Evolutionary conservation across 179 eudicot species (phyloP).

Genomic region (Camellia oleifera): DNA sequence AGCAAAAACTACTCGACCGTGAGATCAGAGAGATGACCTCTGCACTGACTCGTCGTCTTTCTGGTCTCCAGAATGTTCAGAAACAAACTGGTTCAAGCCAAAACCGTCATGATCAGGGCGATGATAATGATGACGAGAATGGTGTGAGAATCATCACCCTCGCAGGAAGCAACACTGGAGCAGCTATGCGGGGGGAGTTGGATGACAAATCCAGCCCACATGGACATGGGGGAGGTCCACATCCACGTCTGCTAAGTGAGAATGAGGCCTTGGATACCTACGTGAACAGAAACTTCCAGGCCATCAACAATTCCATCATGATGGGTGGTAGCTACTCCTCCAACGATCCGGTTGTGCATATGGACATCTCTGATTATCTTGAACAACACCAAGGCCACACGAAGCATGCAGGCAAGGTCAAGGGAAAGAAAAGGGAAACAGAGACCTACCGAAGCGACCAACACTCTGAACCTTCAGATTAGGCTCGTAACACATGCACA

Average conservation of each 20-base stretch:
- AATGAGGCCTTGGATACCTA: slow-evolving; percentile 27
- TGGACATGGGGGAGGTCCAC: background rate
- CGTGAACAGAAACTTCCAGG: slow-evolving; percentile 59
- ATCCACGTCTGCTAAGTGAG: background rate
- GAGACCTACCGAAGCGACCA: background rate
- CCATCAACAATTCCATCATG: slow-evolving; percentile 45
- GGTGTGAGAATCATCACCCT: slow-evolving; percentile 46
- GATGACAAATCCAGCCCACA: slow-evolving; percentile 14
- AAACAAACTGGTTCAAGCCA: slow-evolving; percentile 26
- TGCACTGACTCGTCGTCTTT: slow-evolving; percentile 46
- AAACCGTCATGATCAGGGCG: slow-evolving; percentile 11
- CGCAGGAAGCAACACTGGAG: slow-evolving; percentile 56
- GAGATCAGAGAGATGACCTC: slow-evolving; percentile 66
- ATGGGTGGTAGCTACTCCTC: slow-evolving; percentile 45
- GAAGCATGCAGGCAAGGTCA: background rate
- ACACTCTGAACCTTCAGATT: background rate
- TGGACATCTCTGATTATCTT: slow-evolving; percentile 33
- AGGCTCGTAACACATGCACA: too few species aligned
- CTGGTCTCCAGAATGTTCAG: slow-evolving; percentile 32
- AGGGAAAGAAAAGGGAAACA: background rate
- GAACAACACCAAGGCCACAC: background rate
- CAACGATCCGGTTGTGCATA: slow-evolving; percentile 60
- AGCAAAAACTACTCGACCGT: slow-evolving; percentile 36
- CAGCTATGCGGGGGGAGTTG: slow-evolving; percentile 46
- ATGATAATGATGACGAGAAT: slow-evolving; percentile 20